Percentiles rank a stretch among this genome's conserved stretches.
Evolutionary conservation across 176 grass and related monocot genomes (phyloP).

Genomic region (Ensete glaucum): DNA sequence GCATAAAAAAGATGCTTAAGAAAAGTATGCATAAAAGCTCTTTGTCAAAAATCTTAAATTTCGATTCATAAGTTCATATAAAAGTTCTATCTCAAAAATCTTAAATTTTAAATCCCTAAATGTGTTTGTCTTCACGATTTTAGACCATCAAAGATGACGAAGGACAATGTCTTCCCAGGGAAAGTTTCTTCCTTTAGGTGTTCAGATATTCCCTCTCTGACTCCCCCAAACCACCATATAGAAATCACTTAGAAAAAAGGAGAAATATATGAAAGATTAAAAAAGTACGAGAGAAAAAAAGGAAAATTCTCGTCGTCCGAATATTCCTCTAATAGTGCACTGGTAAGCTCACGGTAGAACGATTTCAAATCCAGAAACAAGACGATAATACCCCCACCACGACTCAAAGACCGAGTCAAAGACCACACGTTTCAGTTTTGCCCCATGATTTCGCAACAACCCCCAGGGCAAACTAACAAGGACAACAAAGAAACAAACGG

Average conservation of each 20-base stretch:
- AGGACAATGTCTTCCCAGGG: too few species aligned
- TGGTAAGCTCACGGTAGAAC: conserved; percentile 2
- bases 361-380: conserved; percentile 15
- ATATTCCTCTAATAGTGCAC: conserved; percentile 23
- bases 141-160: too few species aligned
- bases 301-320: neutral
- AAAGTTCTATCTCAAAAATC: too few species aligned
- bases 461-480: conserved; percentile 9
- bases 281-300: conserved; percentile 11
- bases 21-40: too few species aligned
- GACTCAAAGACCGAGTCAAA: neutral
- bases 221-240: too few species aligned
- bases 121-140: too few species aligned
- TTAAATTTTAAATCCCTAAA: too few species aligned
- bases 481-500: neutral
- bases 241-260: neutral
- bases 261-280: neutral
- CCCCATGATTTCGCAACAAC: neutral
- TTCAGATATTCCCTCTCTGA: too few species aligned
- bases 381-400: conserved; percentile 17
- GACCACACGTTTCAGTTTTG: neutral
- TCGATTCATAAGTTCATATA: too few species aligned
- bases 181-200: too few species aligned
- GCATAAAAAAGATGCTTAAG: too few species aligned
- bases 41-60: too few species aligned